Evolutionary conservation across 1,139 yeast genomes (phyloP), one percentile per base, ranked within the genome.

Genomic region (Saccharomycopsis hybrid): DNA sequence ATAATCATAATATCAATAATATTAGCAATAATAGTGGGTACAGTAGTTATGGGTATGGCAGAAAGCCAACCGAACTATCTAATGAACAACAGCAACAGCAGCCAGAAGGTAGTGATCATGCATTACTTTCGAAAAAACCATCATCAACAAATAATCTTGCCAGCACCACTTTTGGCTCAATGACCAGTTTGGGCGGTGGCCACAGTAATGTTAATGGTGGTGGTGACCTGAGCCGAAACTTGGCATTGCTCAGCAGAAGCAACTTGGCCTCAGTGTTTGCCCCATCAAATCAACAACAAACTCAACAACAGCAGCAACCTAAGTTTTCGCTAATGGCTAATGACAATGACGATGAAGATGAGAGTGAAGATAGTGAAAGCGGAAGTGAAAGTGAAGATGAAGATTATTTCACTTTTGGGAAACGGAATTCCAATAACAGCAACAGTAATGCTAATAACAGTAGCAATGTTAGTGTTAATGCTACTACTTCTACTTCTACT

Each of bases 371-470:
- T 42, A 36, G 31, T 31, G 30, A 42, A 5, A 25, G 18, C 27
- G 37, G 31, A 9, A 38, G 33, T 18, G 45, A 40, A 32, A 38
- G 38, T 36, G 49, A 46, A n/a, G 46, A 47, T 27, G 50, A 47
- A 32, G 50, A 47, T 40, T 37, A 29, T 4, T 33, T 33, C 35
- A 28, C 25, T 27, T 43, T 43, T 8, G n/a, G 31, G 18, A 37
- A 18, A 28, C 47, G 28, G 25, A 39, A 45, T 29, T 42, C 18
- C 5, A 44, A 46, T 55, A 60, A 58, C 45, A 53, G 52, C 36
- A 47, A 54, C 31, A 47, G 54, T 25, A 54, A 54, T 43, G 49
- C 45, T 24, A 51, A 44, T 18, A 46, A 44, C 38, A 45, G 30
- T 35, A 46, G 43, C 5, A 48, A 52, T 13, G 24, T 11, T 11